Conservation (phyloP, 306 rosid species). For the Calophaca sinica region DNA sequence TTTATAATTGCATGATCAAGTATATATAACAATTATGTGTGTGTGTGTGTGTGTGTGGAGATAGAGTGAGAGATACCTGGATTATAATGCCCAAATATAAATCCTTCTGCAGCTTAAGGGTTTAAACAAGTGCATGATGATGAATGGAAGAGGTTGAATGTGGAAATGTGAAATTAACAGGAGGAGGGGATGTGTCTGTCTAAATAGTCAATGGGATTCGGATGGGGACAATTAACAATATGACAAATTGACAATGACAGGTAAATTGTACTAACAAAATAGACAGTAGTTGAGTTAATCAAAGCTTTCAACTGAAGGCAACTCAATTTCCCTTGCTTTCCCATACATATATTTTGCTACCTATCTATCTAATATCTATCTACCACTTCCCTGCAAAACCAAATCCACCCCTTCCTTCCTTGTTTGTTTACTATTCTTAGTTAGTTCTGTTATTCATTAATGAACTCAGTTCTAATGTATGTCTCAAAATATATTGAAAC, state of each 20-base stretch:
- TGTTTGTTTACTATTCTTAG: background rate
- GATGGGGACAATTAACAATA: conserved; percentile 10
- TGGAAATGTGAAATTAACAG: background rate
- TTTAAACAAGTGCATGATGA: conserved; percentile 6
- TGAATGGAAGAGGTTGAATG: conserved; percentile 2
- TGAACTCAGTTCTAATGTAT: background rate
- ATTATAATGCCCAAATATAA: background rate
- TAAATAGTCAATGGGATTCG: conserved; percentile 17
- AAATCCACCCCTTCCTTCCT: background rate
- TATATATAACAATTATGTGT: no score
- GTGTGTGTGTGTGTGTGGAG: background rate
- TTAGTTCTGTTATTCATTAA: conserved; percentile 15
- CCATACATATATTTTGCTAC: background rate
- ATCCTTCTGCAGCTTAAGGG: background rate
- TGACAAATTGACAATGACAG: conserved; percentile 22
- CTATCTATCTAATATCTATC: background rate
- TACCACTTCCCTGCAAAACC: background rate
- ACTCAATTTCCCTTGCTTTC: conserved; percentile 22
- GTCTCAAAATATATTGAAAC: conserved; percentile 16
- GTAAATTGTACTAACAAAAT: background rate
- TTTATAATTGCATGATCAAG: no score
- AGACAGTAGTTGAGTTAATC: background rate
- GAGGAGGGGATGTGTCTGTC: background rate
- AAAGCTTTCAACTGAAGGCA: conserved; percentile 37
- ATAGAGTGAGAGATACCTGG: conserved; percentile 20